These are phyloP conservation scores for Hypoxylon cercidicola DNA, from an alignment of 495 filamentous ascomycete species.

Conservation along the genomic window DNA sequence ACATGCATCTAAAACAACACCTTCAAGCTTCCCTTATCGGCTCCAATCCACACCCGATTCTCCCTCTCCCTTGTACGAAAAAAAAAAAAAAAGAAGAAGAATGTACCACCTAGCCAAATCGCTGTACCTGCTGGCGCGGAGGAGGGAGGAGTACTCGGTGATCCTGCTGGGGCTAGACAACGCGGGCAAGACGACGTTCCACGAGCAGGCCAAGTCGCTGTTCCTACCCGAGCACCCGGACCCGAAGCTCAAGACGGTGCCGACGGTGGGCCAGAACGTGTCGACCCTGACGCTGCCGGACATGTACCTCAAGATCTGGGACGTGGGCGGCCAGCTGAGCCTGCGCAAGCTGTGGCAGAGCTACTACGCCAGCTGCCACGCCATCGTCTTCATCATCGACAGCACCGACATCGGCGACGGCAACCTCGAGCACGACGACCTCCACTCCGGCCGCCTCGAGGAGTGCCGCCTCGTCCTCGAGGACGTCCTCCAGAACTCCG, in stretches of 20 bases:
- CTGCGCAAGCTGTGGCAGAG: constrained; percentile 94
- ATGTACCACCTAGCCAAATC: constrained; percentile 99
- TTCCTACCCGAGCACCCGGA: constrained; percentile 74
- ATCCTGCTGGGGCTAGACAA: constrained; percentile 97
- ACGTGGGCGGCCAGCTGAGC: constrained; percentile 91
- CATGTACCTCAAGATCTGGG: constrained; percentile 98
- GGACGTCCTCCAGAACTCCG: constrained; percentile 82
- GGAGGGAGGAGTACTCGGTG: constrained; percentile 98
- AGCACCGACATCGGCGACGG: constrained; percentile 88
- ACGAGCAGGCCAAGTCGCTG: constrained; percentile 91
- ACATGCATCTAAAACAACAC: constrained; percentile 1
- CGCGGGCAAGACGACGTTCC: constrained; percentile 97
- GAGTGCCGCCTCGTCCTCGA: constrained; percentile 92
- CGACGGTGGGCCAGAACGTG: constrained; percentile 97
- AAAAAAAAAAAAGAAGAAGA: constrained; percentile 4
- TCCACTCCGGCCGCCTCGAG: constrained; percentile 71
- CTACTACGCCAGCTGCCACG: constrained; percentile 93
- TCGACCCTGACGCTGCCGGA: constrained; percentile 85
- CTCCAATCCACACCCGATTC: constrained; percentile 4
- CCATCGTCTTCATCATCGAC: constrained; percentile 97
- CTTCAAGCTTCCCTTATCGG: constrained; percentile 12
- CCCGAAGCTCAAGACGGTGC: constrained; percentile 78
- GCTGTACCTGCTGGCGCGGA: constrained; percentile 91
- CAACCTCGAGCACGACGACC: constrained; percentile 64
- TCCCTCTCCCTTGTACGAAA: neutral